Base-by-base conservation (phyloP, 75 land plant species). In the Pinus taeda region DNA sequence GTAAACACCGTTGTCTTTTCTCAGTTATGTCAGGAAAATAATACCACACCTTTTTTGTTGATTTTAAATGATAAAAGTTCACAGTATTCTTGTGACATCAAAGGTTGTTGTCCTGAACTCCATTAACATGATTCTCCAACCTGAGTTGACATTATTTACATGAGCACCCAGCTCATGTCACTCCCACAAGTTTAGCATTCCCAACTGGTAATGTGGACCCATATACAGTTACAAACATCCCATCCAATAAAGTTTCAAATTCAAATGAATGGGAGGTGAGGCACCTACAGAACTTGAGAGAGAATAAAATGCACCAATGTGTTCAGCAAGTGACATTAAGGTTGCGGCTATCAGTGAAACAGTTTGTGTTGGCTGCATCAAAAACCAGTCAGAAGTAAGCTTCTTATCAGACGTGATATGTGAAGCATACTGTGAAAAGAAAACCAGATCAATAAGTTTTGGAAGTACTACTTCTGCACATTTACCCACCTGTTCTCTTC, bases 51-150 rank as follows among this genome's bases (percentile, higher is more conserved):
- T 83, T 91, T 97, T 80, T 97, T 98, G 79, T 93, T 95, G n/a
- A 94, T 95, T 79, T 91, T 96, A 86, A 97, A 97, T 6, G 98
- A 98, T 81, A 97, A 80, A 4, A 97, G 91, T 26, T 45, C 53
- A 97, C 98, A 71, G 95, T 95, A 71, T 87, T 95, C 75, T 97
- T 97, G 81, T 97, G 99, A 55, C 95, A 85, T 97, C 99, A 71
- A 93, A 95, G 39, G 98, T 95, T 69, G 99, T 96, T 57, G 96
- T 97, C 20, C 96, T 91, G 69, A 97, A 97, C 11, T 95, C 98
- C 99, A 97, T 97, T 85, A 97, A 97, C 99, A 97, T 93, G 88
- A 97, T 95, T 78, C 95, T 97, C 99, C 98, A 97, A 56, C 99
- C 99, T 30, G 99, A 97, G 76, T 97, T 97, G 60, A 97, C 99